Conservation (phyloP, 1,139 yeast species). For the Lodderomyces pseudojiufengensis region DNA sequence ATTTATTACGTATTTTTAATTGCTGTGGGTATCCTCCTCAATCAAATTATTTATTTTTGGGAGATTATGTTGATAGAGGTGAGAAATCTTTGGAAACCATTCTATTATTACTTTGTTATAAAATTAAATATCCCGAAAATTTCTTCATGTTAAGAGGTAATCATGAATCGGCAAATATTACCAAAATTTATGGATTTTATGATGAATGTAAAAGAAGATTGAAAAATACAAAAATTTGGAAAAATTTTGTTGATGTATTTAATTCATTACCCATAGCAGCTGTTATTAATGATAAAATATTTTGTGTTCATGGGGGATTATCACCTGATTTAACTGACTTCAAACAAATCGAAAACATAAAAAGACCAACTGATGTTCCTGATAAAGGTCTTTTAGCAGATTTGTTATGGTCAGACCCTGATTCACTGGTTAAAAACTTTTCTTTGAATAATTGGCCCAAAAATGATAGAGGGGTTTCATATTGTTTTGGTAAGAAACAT, state of each 20-base stretch:
- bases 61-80: slow-evolving; percentile 87
- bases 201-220: slow-evolving; percentile 83
- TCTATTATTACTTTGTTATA: slow-evolving; percentile 64
- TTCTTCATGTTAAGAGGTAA: slow-evolving; percentile 82
- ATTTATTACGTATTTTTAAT: slow-evolving; percentile 68
- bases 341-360: slow-evolving; percentile 64
- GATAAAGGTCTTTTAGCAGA: slow-evolving; percentile 80
- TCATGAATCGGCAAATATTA: slow-evolving; percentile 81
- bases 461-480: slow-evolving; percentile 85
- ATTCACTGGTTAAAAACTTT: slow-evolving; percentile 46
- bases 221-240: slow-evolving; percentile 64
- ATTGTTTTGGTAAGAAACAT: slow-evolving; percentile 70
- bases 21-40: slow-evolving; percentile 79
- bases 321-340: slow-evolving; percentile 70
- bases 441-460: slow-evolving; percentile 62
- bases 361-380: slow-evolving; percentile 85
- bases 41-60: slow-evolving; percentile 73
- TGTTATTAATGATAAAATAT: slow-evolving; percentile 76
- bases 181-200: slow-evolving; percentile 82
- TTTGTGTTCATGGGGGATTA: slow-evolving; percentile 87
- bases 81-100: slow-evolving; percentile 80
- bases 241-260: slow-evolving; percentile 73
- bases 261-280: slow-evolving; percentile 87
- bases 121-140: slow-evolving; percentile 78
- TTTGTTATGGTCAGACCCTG: slow-evolving; percentile 87